Base-by-base conservation (phyloP, 2,329 filamentous ascomycete species). In the Xylariaceae sp. region DNA sequence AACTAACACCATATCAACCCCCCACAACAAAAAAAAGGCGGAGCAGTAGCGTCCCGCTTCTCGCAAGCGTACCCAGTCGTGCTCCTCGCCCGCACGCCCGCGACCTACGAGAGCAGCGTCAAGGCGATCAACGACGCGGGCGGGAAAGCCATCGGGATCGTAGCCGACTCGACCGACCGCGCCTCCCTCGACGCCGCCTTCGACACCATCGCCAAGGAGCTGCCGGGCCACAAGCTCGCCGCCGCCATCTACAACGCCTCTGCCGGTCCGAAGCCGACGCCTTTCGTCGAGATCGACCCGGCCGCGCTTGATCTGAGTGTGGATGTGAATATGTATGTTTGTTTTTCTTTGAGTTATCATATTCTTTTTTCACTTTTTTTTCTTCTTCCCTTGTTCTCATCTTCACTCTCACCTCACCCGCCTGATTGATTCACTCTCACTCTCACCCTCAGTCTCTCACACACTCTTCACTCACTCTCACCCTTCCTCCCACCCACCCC, bases 171-270 rank as follows among this genome's bases (percentile, higher is more conserved):
- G 0, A 67, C 74, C 0, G 68, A 70, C 34, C 56, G 66, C 3
- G 43, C 40, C 24, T 53, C 51, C 3, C 31, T 54, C 0, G 68
- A 70, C 31, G 61, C 64, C 3, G 83, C 83, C 0, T 79, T 88
- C 40, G 66, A 76, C 8, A 59, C 69, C 33, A 80, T 87, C 54
- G 65, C 73, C 47, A 64, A 74, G 45, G 70, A 81, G 46, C 72
- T 83, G 21, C 69, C 73, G 0, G 67, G 64, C 2, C 69, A 69
- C 40, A 70, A 69, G 44, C 64, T 79, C 5, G 76, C 73, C 2
- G 83, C 82, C 1, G 84, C 83, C 4, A 64, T 88, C 15, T 88
- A 79, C 66, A 88, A 88, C 50, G 81, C 80, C n/a, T 71, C 69
- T 23, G 67, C 62, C 1, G 68, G 67, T 2, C 68, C 71, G 31